Base-by-base conservation (phyloP, 2,329 filamentous ascomycete species). In the Sporothrix phasma region DNA sequence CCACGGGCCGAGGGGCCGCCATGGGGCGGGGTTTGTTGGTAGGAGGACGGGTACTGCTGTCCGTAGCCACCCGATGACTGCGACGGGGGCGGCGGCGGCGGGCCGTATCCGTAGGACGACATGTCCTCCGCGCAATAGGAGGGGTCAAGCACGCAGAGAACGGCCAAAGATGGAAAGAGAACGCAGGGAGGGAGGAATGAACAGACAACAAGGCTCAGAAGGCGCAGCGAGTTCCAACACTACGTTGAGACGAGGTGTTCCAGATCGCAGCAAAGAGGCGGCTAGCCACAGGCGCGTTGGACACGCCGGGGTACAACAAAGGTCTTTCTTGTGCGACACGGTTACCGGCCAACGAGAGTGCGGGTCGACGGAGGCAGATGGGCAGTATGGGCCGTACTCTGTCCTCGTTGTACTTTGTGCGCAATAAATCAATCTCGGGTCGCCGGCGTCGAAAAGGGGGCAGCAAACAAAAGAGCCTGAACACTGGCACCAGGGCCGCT, bases 21-120 rank as follows among this genome's bases (percentile, higher is more conserved):
- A n/a, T 66, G 66, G 29, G 64, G 26, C 34, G 53, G 64, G 10
- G 64, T 61, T 5, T 76, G 75, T 47, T 74, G 72, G 64, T 78
- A 78, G 6, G 74, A 69, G 49, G 72, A 70, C 62, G 70, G 71
- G 66, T 78, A 76, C 43, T 76, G 74, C 31, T 76, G 74, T 7
- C 73, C 71, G 64, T 80, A 81, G 39, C 72, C 74, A 11, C 71
- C 68, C 43, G 63, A 72, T 70, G 71, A 66, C 24, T 72, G 70
- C 2, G 74, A 67, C 8, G 73, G 80, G 4, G 80, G 76, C 19
- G 80, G 79, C 13, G 80, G 80, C 63, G 80, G 80, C 24, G 80
- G 80, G n/a, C 77, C 80, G 75, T 83, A 83, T 62, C 77, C 79
- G 74, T 83, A 83, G 37, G 73, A 72, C 24, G 80, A 76, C 80